Evolutionary conservation across 78 protist species (phyloP).

Genomic region (Protostelium mycophagum): DNA sequence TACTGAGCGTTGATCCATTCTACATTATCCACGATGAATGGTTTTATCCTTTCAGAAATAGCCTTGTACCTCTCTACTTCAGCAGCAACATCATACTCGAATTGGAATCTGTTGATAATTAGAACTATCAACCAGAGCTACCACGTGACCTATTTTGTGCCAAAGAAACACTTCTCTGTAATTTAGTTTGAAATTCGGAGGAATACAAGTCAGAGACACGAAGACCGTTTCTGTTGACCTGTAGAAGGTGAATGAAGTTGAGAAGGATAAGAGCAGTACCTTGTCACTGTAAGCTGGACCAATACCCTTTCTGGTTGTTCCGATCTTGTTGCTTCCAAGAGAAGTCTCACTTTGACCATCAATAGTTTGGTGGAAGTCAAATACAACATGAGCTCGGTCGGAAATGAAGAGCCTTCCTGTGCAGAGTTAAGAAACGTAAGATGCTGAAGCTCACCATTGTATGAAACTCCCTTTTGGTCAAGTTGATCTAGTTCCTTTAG

Average conservation of each 20-base stretch:
- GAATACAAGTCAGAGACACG: conserved; percentile 75
- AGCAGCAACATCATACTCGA: conserved; percentile 69
- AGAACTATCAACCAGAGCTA: not conserved
- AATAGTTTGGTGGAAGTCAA: conserved; percentile 78
- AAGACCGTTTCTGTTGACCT: conserved; percentile 57
- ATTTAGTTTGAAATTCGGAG: conserved; percentile 49
- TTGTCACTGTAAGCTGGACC: conserved; percentile 88
- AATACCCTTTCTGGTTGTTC: conserved; percentile 86
- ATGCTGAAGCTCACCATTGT: no score
- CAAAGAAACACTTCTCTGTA: conserved; percentile 13
- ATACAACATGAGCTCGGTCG: conserved; percentile 89
- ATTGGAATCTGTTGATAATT: conserved; percentile 24
- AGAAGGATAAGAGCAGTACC: conserved; percentile 26
- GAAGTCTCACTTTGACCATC: conserved; percentile 72
- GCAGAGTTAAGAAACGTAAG: no score
- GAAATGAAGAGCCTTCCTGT: conserved; percentile 70
- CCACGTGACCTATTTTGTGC: not conserved
- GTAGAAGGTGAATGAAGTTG: conserved; percentile 2
- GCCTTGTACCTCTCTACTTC: conserved; percentile 66
- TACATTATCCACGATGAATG: conserved; percentile 80
- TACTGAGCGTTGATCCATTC: conserved; percentile 51
- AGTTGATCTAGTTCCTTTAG: conserved; percentile 74
- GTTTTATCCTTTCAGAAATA: conserved; percentile 56
- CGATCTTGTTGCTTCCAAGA: conserved; percentile 36
- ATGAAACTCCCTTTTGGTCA: conserved; percentile 49